Conservation (phyloP, 2,329 filamentous ascomycete species). For the Didymella keratinophila region DNA sequence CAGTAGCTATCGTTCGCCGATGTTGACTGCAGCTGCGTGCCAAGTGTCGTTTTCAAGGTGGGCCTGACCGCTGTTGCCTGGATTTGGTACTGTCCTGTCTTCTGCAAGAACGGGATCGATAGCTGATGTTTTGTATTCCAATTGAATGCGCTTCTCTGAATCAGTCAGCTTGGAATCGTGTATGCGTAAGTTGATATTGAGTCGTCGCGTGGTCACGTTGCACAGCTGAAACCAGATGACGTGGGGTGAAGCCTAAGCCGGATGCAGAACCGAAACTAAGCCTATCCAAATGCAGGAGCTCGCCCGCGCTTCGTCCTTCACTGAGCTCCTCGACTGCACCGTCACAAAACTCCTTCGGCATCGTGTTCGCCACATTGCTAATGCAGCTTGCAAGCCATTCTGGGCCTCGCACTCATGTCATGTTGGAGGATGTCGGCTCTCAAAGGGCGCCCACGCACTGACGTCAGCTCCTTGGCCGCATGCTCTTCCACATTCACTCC, state of each 20-base stretch:
- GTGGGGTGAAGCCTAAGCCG: background rate
- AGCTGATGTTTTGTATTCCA: too few relatives aligned
- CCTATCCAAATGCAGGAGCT: background rate
- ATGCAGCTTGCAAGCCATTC: background rate
- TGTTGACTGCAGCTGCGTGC: background rate
- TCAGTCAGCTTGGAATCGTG: background rate
- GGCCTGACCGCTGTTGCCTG: background rate
- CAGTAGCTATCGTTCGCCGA: background rate
- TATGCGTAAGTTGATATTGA: background rate
- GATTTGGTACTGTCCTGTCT: background rate
- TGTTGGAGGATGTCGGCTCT: too few relatives aligned
- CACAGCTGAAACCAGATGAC: constrained; percentile 2
- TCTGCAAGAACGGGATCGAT: background rate
- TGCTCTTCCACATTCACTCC: too few relatives aligned
- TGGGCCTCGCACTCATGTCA: background rate
- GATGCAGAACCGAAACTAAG: background rate
- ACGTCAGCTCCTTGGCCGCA: too few relatives aligned
- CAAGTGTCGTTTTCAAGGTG: background rate
- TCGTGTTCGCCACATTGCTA: background rate
- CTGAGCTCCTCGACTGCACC: background rate
- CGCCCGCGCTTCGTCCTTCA: background rate
- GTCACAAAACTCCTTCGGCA: too few relatives aligned
- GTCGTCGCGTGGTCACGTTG: constrained; percentile 7
- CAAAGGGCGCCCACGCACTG: too few relatives aligned
- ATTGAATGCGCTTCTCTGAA: background rate